phyloP scores from a whole-genome alignment of 805 yeast species.

The Hanseniaspora occidentalis region DNA sequence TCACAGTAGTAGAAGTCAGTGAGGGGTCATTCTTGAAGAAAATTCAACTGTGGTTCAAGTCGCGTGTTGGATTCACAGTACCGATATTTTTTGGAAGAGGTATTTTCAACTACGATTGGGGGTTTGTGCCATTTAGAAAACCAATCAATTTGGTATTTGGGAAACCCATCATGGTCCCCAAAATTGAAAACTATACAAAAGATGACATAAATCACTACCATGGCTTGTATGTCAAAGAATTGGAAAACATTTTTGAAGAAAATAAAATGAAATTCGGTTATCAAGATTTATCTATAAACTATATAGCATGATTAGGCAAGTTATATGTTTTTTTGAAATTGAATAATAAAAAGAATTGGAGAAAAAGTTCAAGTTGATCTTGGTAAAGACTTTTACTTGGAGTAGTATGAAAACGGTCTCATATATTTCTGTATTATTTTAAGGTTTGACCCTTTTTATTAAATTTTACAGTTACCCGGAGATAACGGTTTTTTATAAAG shows the following conservation, averaged over 20 bases:
- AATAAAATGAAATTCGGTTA: slow-evolving; percentile 42
- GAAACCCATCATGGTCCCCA: slow-evolving; percentile 49
- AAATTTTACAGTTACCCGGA: too few relatives aligned
- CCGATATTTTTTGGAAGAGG: slow-evolving; percentile 92
- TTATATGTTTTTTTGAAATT: too few relatives aligned
- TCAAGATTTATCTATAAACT: slow-evolving; percentile 15
- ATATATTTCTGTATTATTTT: too few relatives aligned
- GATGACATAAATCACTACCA: slow-evolving; percentile 61
- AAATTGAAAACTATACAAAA: slow-evolving; percentile 29
- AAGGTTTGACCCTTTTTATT: too few relatives aligned
- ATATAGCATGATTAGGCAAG: slow-evolving; percentile 12
- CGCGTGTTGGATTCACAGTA: slow-evolving; percentile 64
- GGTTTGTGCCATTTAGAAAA: slow-evolving; percentile 74
- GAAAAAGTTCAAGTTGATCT: too few relatives aligned
- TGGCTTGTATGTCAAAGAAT: slow-evolving; percentile 48
- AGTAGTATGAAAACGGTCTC: too few relatives aligned
- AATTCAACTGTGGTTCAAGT: slow-evolving; percentile 64
- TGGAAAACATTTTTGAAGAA: slow-evolving; percentile 51
- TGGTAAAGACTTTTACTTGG: too few relatives aligned
- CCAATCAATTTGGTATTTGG: slow-evolving; percentile 72
- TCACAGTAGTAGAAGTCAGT: slow-evolving; percentile 35
- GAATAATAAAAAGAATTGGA: neutral
- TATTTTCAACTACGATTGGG: slow-evolving; percentile 83
- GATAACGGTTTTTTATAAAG: too few relatives aligned
- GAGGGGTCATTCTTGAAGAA: slow-evolving; percentile 35